Evolutionary conservation across 352 stramenopile genomes (phyloP).

Genomic region (Globisporangium echinulatum): DNA sequence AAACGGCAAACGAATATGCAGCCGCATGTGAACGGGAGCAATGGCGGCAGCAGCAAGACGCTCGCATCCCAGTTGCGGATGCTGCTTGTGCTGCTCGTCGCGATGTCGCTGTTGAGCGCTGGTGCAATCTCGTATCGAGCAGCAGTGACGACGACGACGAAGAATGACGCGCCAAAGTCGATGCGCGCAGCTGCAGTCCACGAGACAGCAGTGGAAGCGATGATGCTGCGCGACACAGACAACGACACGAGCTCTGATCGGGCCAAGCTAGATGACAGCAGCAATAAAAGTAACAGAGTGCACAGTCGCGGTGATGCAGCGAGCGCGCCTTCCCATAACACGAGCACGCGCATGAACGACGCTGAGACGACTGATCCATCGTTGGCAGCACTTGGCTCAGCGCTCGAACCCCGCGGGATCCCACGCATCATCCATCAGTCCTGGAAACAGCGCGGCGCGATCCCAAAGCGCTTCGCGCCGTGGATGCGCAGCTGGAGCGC

Average conservation of each 20-base stretch:
- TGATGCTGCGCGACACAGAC: too few species aligned
- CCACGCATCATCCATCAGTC: conserved; percentile 52
- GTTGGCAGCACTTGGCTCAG: neutral
- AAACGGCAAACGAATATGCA: too few species aligned
- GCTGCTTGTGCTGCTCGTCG: conserved; percentile 5
- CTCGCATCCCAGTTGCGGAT: conserved; percentile 1
- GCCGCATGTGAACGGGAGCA: too few species aligned
- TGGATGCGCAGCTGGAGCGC: conserved; percentile 53
- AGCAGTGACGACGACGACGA: neutral
- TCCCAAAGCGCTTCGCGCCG: conserved; percentile 37
- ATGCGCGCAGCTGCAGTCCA: neutral
- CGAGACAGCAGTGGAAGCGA: neutral
- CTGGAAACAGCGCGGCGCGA: conserved; percentile 32
- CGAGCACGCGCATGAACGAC: too few species aligned
- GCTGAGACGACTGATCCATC: too few species aligned
- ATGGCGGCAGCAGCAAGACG: neutral
- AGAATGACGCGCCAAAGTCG: neutral
- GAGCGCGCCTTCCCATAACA: too few species aligned
- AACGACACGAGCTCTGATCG: too few species aligned
- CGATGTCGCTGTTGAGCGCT: conserved; percentile 4
- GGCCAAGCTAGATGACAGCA: neutral
- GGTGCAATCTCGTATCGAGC: conserved; percentile 4
- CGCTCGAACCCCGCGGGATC: conserved; percentile 12
- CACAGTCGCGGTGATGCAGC: too few species aligned
- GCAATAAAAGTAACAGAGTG: neutral